phyloP scores from a whole-genome alignment of 2,329 filamentous ascomycete species.

The Diaporthe longicolla region DNA sequence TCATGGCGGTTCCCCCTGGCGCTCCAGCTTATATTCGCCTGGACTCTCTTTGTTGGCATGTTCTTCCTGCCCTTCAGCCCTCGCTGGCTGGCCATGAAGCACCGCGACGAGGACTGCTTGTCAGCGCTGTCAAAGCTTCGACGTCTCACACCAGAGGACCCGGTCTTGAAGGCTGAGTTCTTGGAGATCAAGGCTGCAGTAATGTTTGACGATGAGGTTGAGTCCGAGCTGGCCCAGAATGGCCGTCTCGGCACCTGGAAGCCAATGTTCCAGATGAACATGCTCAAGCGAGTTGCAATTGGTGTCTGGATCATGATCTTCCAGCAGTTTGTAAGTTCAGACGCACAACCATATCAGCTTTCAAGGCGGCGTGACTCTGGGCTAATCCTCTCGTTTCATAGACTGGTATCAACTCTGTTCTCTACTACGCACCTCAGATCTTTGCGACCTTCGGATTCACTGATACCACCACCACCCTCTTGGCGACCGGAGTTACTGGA shows the following conservation, averaged over 20 bases:
- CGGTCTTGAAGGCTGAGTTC: slow-evolving; percentile 47
- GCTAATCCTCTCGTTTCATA: not conserved
- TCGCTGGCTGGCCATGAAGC: slow-evolving; percentile 48
- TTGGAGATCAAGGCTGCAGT: slow-evolving; percentile 49
- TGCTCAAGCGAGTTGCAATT: slow-evolving; percentile 46
- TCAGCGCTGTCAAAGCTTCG: slow-evolving; percentile 46
- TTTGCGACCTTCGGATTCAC: slow-evolving; percentile 42
- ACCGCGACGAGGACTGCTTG: slow-evolving; percentile 47
- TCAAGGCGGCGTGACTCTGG: rapidly evolving
- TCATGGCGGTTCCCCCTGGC: slow-evolving; percentile 44
- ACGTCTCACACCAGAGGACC: slow-evolving; percentile 44
- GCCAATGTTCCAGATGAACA: slow-evolving; percentile 45
- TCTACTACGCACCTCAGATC: slow-evolving; percentile 46
- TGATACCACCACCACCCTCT: slow-evolving; percentile 39
- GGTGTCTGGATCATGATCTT: slow-evolving; percentile 46
- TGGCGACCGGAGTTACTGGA: slow-evolving; percentile 43
- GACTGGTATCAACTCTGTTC: slow-evolving; percentile 46
- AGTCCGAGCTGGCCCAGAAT: slow-evolving; percentile 27
- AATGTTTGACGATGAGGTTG: slow-evolving; percentile 47
- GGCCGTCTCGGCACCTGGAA: slow-evolving; percentile 42
- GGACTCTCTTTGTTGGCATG: slow-evolving; percentile 41
- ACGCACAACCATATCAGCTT: rapidly evolving
- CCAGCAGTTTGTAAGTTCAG: slow-evolving; percentile 42
- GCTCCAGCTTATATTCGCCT: slow-evolving; percentile 45
- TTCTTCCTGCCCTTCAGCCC: slow-evolving; percentile 45